Evolutionary conservation across 108 stramenopile species (phyloP), one percentile per base, ranked within the genome.

Genomic region (Skeletonema tropicum): DNA sequence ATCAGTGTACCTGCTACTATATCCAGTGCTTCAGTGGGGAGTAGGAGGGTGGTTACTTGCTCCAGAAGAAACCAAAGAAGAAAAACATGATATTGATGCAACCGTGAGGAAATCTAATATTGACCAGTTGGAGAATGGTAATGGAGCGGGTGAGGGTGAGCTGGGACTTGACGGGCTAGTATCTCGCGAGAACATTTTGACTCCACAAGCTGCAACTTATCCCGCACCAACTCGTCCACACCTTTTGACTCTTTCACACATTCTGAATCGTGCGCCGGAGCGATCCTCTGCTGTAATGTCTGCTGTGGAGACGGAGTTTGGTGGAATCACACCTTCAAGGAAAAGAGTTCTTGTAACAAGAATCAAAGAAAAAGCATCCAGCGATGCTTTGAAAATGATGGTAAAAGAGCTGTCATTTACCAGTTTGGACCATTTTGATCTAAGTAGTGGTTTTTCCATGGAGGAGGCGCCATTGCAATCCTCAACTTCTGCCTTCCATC

Each of bases 11-110:
- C 67, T 96, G 30, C 64, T 96, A 31, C 60, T 93, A 11, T 96
- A 96, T 74, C 92, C 95, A 3, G 82, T 92, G 2, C 57, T 96
- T 29, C 95, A 96, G 33, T 96, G 95, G 95, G 92, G 92, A 10
- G 68, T 93, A 6, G 92, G 92, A 12, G 91, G 91, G 6, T 89
- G 90, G 89, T 48, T 95, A 41, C 60, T 95, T 64, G 91, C 91
- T 15, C 91, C 89, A 8, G 71, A 66, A 11, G 72, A 74, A 36
- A 25, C 69, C 2, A 70, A 58, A 9, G 70, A 72, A 25, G 45
- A 52, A 62, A 25, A 38, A n/a, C 42, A 0, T 33, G 61, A 62
- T 12, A 38, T 62, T 5, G 36, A 62, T 25, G 31, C 31, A 11
- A 33, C 33, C 5, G 7, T 23, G 1, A 21, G 31, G 36, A 19